phyloP scores from a whole-genome alignment of 1,284 basidiomycete genomes.

The Afroboletus lepidellus region DNA sequence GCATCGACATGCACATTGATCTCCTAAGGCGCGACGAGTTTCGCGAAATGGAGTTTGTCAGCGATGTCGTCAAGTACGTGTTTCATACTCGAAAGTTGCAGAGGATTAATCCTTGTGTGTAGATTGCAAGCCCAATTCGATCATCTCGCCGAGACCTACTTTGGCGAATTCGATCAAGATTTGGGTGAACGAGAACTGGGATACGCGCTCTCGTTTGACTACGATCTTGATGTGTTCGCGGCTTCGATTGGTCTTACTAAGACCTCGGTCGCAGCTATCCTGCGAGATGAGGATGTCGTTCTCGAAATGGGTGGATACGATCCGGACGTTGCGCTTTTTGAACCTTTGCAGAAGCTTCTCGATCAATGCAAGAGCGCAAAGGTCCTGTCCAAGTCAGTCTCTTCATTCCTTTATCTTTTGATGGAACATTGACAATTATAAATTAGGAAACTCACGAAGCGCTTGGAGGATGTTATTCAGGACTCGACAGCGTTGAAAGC shows the following conservation, averaged over 20 bases:
- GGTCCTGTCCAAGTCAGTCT: constrained; percentile 69
- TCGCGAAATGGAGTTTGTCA: constrained; percentile 88
- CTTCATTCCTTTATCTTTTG: not conserved
- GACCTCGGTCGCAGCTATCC: constrained; percentile 71
- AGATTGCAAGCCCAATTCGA: constrained; percentile 91
- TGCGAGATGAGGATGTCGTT: constrained; percentile 77
- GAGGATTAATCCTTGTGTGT: not conserved
- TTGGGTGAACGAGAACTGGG: constrained; percentile 88
- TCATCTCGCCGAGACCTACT: constrained; percentile 84
- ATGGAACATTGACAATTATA: constrained; percentile 3
- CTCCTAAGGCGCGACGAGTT: constrained; percentile 85
- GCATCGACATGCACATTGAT: constrained; percentile 89
- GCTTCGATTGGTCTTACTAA: constrained; percentile 87
- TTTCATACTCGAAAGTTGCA: not conserved
- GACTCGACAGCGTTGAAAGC: constrained; percentile 71
- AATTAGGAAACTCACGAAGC: constrained; percentile 78
- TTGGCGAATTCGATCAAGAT: constrained; percentile 79
- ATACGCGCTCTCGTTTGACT: constrained; percentile 76
- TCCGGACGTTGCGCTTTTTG: constrained; percentile 71
- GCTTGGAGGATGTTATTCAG: constrained; percentile 76
- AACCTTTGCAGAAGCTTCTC: constrained; percentile 77
- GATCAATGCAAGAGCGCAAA: constrained; percentile 83
- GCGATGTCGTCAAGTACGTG: constrained; percentile 80
- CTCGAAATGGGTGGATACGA: constrained; percentile 73
- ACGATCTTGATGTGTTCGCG: constrained; percentile 89